Base-by-base conservation (phyloP, 305 asterid genomes). In the Monarda citriodora region DNA sequence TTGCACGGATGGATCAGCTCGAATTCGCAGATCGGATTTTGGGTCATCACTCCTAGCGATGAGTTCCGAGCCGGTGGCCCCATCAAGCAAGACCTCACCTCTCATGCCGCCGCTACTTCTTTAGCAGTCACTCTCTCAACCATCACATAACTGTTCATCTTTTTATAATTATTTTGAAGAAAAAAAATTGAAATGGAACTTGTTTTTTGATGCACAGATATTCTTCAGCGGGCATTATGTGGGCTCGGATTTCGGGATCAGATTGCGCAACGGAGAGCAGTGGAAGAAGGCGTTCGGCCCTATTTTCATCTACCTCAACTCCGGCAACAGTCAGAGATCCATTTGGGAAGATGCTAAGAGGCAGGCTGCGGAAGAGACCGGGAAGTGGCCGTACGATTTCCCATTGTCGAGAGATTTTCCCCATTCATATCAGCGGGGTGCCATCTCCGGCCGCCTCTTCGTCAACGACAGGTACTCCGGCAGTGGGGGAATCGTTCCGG, bases 201-300 rank as follows among this genome's bases (percentile, higher is more conserved):
- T 1, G 10, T 37, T 1, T 56, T 48, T 40, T 10, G 17, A 18
- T 2, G 26, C 16, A 23, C 58, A 89, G 96, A 2, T 64, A 3
- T 85, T 85, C 66, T 74, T 79, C 14, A 81, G 88, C 51, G 53
- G 58, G 3, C 97, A 90, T 68, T 90, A 87, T 57, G 82, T 84
- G 6, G 97, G 95, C 26, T 48, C 56, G 5, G 7, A 40, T 4
- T 68, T 75, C 13, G 80, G 81, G 59, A 67, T 85, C 14, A 60
- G 41, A 38, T 25, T 90, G 34, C 68, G 72, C 36, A 23, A 77
- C 16, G 93, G 95, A 14, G 93, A 90, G 67, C 58, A 61, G 3
- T 90, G 96, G 97, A 85, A 80, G 57, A 87, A 79, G 56, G 95
- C 83, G 4, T 78, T 79, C 11, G 96, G 97, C 3, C 97, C 95